Evolutionary conservation across 148 eudicot species (phyloP), one percentile per base, ranked within the genome.

Genomic region (Cornus florida): DNA sequence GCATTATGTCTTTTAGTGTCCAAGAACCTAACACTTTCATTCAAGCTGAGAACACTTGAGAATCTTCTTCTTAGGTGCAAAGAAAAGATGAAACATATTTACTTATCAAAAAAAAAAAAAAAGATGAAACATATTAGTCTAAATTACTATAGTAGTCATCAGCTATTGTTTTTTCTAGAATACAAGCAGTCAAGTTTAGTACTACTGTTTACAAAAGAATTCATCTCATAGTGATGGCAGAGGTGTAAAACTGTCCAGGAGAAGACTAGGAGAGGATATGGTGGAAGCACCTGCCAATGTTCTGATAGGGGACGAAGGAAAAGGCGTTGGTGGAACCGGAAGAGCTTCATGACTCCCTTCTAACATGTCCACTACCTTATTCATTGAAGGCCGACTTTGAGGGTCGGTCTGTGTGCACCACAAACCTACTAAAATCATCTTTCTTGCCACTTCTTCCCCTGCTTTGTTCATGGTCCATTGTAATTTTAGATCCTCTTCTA

Each of bases 351-450:
- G 28, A 35, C 32, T 71, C 32, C 73, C 73, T 41, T 71, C 57
- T 17, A 71, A 71, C 73, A 71, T 71, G 10, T 71, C 73, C 31
- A 71, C 73, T 7, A 71, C 73, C 73, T 22, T 71, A 7, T 35
- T 71, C 73, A 43, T 43, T 43, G 73, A 5, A 12, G 73, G 73
- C 14, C 73, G 24, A 5, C 43, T 16, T 71, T 6, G 16, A 20
- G 73, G 73, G 14, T 20, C 32, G 9, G 57, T 43, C 31, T 71
- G 73, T 28, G 43, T 71, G 31, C 73, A 71, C 57, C 73, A 71
- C 57, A 71, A 71, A 41, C 73, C 57, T 53, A 71, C 73, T 22
- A 39, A 71, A 22, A 71, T 71, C 73, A 71, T 71, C 17, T 71
- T 71, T 35, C 57, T 71, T 10, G 23, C 73, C 32, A 19, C 32